Evolutionary conservation across 129 eudicot genomes (phyloP), one percentile per base, ranked within the genome.

Genomic region (Cynara cardunculus): DNA sequence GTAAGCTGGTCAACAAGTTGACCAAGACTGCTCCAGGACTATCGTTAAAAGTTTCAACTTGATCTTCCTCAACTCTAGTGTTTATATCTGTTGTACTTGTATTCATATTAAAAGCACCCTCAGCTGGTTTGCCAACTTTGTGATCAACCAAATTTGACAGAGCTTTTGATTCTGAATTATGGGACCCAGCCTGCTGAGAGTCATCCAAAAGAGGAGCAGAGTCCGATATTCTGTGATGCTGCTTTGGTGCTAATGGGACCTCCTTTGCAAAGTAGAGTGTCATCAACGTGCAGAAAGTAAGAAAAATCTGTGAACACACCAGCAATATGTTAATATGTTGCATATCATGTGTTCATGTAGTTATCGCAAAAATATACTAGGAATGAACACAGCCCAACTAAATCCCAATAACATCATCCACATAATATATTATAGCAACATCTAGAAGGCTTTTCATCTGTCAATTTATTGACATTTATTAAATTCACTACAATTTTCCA

Each of bases 21-120:
- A 94, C 98, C 88, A 94, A 78, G 75, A 94, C 98, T 32, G 98
- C 96, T 25, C 94, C 94, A 66, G 97, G 97, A 62, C 94, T 93
- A 83, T 92, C 85, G 70, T 71, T 87, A 71, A 86, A 92, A 80
- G 68, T 88, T 77, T 86, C 89, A 37, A 78, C 85, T 39, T 81
- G 83, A 79, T 87, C 84, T 74, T 87, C 89, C 69, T 81, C 86
- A 77, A 9, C 24, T 37, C 70, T 78, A 21, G 75, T 77, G 21
- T 82, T 84, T 41, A 46, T 70, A 44, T 82, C 87, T 69, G 46
- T 85, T 14, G 62, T 39, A 77, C 34, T 77, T 19, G 78, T 39
- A 28, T 79, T 89, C 61, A 69, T 41, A 61, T 79, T 80, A 44
- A 65, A 65, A 71, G 61, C 78, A 80, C 61, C 79, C 69, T 69